Evolutionary conservation across 1,284 basidiomycete species (phyloP).

Genomic region (Tilletia indica): DNA sequence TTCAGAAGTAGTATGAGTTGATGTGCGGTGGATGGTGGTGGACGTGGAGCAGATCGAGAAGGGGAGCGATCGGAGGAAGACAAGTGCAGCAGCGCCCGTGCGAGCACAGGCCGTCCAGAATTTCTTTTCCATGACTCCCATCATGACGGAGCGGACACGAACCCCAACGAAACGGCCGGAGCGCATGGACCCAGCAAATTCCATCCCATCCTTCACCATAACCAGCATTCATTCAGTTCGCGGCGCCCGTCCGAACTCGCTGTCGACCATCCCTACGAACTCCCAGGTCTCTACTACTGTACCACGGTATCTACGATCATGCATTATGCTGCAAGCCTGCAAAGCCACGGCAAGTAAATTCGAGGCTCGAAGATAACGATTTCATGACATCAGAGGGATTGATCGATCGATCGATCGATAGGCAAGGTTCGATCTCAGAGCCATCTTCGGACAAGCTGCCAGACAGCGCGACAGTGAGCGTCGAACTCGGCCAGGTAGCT

Average conservation of each 20-base stretch:
- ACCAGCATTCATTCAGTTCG: no score
- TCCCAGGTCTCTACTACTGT: no score
- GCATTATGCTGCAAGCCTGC: no score
- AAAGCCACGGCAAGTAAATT: no score
- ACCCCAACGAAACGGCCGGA: no score
- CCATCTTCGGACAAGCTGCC: slow-evolving; percentile 1
- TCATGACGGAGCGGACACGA: neutral
- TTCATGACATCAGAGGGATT: neutral
- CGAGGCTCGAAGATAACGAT: neutral
- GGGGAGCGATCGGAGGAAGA: no score
- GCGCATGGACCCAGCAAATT: no score
- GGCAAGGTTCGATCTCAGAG: neutral
- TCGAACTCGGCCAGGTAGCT: slow-evolving; percentile 9
- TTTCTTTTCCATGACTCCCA: neutral
- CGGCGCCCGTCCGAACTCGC: no score
- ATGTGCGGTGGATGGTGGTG: neutral
- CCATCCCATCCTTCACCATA: no score
- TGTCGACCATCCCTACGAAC: no score
- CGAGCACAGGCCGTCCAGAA: neutral
- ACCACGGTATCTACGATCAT: no score
- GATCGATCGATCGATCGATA: neutral
- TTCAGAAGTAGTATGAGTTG: no score
- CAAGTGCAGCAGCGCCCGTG: neutral
- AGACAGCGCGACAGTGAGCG: slow-evolving; percentile 8
- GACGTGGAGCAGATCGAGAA: neutral